Base-by-base conservation (phyloP, 352 stramenopile species). In the Pythium brassicae region DNA sequence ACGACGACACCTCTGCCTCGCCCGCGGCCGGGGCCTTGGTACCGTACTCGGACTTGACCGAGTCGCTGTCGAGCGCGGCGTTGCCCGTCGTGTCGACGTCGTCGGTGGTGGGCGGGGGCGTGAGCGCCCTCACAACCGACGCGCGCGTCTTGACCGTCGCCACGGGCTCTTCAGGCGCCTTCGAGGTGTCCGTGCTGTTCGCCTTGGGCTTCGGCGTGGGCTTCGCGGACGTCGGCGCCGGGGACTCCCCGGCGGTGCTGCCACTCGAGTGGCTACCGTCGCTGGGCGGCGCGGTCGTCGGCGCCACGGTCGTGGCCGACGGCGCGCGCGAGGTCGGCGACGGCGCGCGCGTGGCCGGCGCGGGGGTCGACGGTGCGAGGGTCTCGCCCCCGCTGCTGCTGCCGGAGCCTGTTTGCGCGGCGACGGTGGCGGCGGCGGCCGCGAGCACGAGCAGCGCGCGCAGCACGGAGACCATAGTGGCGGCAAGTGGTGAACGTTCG, bases 41-140 rank as follows among this genome's bases (percentile, higher is more conserved):
- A 45, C 72, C 74, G 61, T 86, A 86, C 47, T 72, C 57, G 8
- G 76, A 72, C 50, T 77, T 74, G 27, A 63, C 69, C 8, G 62
- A 63, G 32, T 65, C 71, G 29, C 68, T 66, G 40, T 78, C 61
- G 47, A 74, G 54, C 40, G 73, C 71, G 1, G 68, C 61, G 10
- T 43, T 26, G 35, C 68, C 62, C 4, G 17, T 45, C 17, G 66
- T 55, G 19, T 55, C 69, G 5, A 59, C 69, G 26, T 63, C 65
- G 3, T 66, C 61, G 9, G 52, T 32, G 0, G 52, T 61, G 2
- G 68, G 64, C 35, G 70, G 59, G 4, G 65, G 15, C 10, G 63
- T 71, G 1, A 65, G 68, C 3, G 66, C 7, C 1, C 53, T 54
- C 14, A 69, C 51, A 14, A 50, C 44, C 20, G 66, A 52, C 11